A percentile compares a stretch with the other conserved stretches of the same genome.
Conservation (phyloP, 177 flowering plant genomes). For the Vitis hybrid region DNA sequence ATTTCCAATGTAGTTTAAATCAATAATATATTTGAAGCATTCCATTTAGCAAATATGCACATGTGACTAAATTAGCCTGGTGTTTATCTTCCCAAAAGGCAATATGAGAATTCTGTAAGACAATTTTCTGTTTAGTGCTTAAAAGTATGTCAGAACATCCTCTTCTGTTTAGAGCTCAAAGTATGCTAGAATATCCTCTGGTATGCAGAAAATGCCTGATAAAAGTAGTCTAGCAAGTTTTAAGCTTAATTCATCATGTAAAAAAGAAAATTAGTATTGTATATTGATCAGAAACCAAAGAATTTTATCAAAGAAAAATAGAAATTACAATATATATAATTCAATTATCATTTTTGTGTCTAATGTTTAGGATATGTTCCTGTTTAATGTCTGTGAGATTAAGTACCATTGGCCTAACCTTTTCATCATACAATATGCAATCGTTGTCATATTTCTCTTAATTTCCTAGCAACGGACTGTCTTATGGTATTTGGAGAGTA, state of each 20-base stretch:
- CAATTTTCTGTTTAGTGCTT: background rate
- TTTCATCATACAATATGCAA: too few relatives aligned
- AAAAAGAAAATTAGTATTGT: too few relatives aligned
- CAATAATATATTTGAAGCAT: background rate
- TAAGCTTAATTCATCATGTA: too few relatives aligned
- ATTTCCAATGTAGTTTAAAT: background rate
- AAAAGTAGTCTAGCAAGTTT: background rate
- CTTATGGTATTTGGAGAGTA: too few relatives aligned
- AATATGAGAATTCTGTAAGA: background rate
- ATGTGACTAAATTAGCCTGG: background rate
- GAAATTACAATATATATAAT: too few relatives aligned
- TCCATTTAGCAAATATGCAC: background rate
- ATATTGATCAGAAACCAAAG: too few relatives aligned
- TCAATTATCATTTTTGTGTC: too few relatives aligned
- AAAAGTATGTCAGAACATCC: background rate
- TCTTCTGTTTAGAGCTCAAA: background rate
- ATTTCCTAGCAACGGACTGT: too few relatives aligned
- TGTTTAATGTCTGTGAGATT: too few relatives aligned
- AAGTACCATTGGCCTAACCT: too few relatives aligned
- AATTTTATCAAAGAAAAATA: too few relatives aligned
- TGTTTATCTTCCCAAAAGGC: background rate
- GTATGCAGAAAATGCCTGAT: background rate
- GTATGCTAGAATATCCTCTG: background rate
- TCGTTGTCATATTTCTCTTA: background rate
- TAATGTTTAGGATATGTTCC: too few relatives aligned